Evolutionary conservation across 139 green algal species (phyloP), one percentile per base, ranked within the genome.

Genomic region (Chlorella ohadii): DNA sequence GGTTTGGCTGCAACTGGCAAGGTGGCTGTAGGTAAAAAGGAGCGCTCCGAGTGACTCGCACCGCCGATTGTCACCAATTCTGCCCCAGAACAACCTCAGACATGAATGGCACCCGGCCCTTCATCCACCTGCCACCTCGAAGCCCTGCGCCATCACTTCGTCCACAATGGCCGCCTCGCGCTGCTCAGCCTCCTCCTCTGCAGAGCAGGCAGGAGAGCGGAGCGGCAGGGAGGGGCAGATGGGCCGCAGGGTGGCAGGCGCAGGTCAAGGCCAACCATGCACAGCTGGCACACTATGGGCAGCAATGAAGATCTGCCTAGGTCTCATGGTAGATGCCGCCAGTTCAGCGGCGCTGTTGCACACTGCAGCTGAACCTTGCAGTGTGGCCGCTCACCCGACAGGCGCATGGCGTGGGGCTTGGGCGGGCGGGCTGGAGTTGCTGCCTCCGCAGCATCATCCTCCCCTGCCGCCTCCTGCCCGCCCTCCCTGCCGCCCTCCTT

Each of bases 81-180:
- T n/a, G n/a, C n/a, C n/a, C n/a, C n/a, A n/a, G n/a, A n/a, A n/a
- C n/a, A n/a, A n/a, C n/a, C n/a, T n/a, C n/a, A n/a, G n/a, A n/a
- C n/a, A n/a, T n/a, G n/a, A n/a, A n/a, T n/a, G n/a, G n/a, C n/a
- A n/a, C n/a, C n/a, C n/a, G n/a, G n/a, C n/a, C n/a, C n/a, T n/a
- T n/a, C 4, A 61, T 13, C 9, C 51, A 67, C 73, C 73, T 68
- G 23, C 47, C 51, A 80, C 38, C 73, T 68, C 78, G 55, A 84
- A 84, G 66, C 79, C 33, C 47, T 66, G 23, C 0, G 19, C 20
- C 65, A 84, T 55, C 33, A 84, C 44, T 16, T n/a, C 33, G 47
- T 68, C 47, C 41, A 84, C 79, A 68, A 84, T 68, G n/a, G 31
- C 47, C 11, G 36, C 65, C 79, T 78, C 55, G 19, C 47, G 63